Conservation (phyloP, 148 eudicot genomes). For the Heliosperma pusillum region DNA sequence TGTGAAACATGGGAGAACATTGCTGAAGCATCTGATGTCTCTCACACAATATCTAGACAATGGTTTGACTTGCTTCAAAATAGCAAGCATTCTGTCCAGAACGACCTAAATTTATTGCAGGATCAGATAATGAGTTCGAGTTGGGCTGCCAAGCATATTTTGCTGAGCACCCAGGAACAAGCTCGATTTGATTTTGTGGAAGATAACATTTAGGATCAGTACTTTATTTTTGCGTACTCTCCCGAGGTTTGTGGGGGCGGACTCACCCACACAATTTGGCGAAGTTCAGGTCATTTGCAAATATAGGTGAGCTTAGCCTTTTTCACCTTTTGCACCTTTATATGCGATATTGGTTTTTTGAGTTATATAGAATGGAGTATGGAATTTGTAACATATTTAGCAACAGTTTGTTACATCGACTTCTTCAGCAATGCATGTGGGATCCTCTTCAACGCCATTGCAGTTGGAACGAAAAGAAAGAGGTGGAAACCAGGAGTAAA, state of each 20-base stretch:
- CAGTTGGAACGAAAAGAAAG: too few species aligned
- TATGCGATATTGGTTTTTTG: not conserved
- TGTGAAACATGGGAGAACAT: constrained; percentile 29
- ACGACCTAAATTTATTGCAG: constrained; percentile 27
- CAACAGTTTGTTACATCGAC: too few species aligned
- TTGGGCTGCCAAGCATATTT: constrained; percentile 68
- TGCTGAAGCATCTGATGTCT: constrained; percentile 27
- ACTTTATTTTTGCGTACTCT: not conserved
- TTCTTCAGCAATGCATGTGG: too few species aligned
- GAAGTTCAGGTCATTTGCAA: not conserved
- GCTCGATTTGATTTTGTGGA: constrained; percentile 52
- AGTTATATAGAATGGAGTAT: too few species aligned
- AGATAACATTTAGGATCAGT: constrained; percentile 8
- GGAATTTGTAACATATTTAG: too few species aligned
- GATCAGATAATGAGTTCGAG: constrained; percentile 43
- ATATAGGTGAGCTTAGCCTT: not conserved
- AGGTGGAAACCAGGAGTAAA: too few species aligned
- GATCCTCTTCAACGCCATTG: too few species aligned
- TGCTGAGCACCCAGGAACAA: constrained; percentile 65
- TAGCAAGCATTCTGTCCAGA: constrained; percentile 36
- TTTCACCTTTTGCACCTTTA: not conserved
- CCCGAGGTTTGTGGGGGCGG: too few species aligned
- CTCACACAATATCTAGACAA: constrained; percentile 25
- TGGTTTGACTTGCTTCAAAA: constrained; percentile 47
- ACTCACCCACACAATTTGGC: not conserved